Conservation (phyloP, 2,329 filamentous ascomycete genomes). For the Colletotrichum coccodes region DNA sequence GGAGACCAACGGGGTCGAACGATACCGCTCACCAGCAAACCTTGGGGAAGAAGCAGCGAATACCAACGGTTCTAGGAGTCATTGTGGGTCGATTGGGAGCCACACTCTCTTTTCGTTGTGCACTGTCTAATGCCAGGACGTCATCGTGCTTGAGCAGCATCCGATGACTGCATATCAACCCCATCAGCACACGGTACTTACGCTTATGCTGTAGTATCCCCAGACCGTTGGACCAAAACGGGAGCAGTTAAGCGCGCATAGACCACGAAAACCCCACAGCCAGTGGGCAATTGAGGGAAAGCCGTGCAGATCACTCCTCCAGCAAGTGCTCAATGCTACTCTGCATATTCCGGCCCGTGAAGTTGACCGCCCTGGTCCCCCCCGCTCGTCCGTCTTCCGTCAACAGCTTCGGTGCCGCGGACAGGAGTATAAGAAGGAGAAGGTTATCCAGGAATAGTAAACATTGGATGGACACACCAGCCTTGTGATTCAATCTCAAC, state of each 20-base stretch:
- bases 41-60: background rate
- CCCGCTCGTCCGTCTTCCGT: background rate
- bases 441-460: background rate
- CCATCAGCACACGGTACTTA: background rate
- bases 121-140: slow-evolving; percentile 2
- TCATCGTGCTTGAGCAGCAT: slow-evolving; percentile 9
- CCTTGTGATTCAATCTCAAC: background rate
- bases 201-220: background rate
- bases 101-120: background rate
- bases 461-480: background rate
- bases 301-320: background rate
- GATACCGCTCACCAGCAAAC: background rate
- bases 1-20: too few relatives aligned
- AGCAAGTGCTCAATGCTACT: background rate
- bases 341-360: background rate
- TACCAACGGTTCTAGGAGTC: background rate
- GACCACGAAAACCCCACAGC: background rate
- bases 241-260: background rate
- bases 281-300: background rate
- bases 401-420: background rate
- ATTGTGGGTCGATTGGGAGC: background rate
- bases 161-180: background rate
- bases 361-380: background rate
- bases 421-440: background rate
- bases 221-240: background rate